phyloP scores from a whole-genome alignment of 2,329 filamentous ascomycete genomes.

The Hypoxylon sp. region DNA sequence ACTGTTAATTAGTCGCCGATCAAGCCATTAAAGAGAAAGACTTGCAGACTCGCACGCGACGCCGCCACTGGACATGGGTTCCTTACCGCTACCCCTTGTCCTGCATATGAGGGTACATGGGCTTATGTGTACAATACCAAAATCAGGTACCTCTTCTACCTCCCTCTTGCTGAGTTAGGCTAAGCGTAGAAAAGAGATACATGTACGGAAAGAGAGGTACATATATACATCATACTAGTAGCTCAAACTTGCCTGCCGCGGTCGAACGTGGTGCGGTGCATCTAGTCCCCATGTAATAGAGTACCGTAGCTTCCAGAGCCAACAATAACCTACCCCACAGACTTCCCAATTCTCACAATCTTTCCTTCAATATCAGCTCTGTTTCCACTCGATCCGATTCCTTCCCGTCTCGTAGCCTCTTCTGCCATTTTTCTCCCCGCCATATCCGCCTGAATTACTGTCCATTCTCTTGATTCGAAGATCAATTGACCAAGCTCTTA shows the following conservation, averaged over 20 bases:
- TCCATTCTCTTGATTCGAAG: conserved; percentile 29
- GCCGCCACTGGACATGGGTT: conserved; percentile 23
- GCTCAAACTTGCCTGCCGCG: too few species aligned
- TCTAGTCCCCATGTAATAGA: not conserved
- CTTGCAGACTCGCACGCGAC: conserved; percentile 36
- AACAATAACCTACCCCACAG: conserved; percentile 30
- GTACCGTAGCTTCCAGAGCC: conserved; percentile 21
- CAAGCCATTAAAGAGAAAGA: conserved; percentile 43
- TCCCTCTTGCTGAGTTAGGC: not conserved
- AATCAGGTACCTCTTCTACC: conserved; percentile 10
- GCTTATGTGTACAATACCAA: conserved; percentile 2
- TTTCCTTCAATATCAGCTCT: conserved; percentile 38
- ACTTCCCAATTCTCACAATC: conserved; percentile 35
- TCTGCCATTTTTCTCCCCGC: conserved; percentile 33
- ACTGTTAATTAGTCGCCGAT: conserved; percentile 49
- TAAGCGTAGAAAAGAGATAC: not conserved
- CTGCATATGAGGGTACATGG: conserved; percentile 8
- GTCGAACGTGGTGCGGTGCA: too few species aligned
- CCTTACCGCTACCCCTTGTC: conserved; percentile 33
- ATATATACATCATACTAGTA: not conserved
- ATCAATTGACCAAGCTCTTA: conserved; percentile 33
- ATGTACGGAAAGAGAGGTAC: conserved; percentile 3
- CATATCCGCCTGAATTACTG: conserved; percentile 40
- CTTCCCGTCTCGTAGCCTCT: conserved; percentile 36
- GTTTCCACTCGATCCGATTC: conserved; percentile 43